Evolutionary conservation across 2,329 filamentous ascomycete genomes (phyloP).

Genomic region (Atkinsonella texensis): DNA sequence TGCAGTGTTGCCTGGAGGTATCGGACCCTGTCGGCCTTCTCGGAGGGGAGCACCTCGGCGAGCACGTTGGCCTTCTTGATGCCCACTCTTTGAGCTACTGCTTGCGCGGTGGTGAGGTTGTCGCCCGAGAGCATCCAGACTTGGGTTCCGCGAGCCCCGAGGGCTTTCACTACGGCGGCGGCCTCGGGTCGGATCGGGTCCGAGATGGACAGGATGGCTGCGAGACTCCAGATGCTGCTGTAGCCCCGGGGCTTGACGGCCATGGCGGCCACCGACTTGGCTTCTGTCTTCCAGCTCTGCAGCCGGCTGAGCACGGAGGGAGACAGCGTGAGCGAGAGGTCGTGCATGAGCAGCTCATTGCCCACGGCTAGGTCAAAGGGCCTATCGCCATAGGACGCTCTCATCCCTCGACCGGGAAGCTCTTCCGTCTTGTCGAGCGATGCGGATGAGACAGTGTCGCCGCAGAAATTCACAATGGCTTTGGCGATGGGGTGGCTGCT

Average conservation of each 20-base stretch:
- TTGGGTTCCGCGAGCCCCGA: conserved; percentile 53
- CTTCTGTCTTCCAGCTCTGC: conserved; percentile 46
- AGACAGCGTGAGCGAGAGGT: conserved; percentile 30
- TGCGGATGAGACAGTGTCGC: conserved; percentile 18
- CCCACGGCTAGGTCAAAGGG: conserved; percentile 50
- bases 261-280: conserved; percentile 51
- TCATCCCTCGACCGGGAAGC: conserved; percentile 59
- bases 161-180: conserved; percentile 46
- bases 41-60: conserved; percentile 72
- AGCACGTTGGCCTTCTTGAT: conserved; percentile 67
- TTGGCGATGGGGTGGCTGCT: conserved; percentile 66
- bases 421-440: conserved; percentile 43
- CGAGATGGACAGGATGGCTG: conserved; percentile 61
- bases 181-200: conserved; percentile 73
- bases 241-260: conserved; percentile 26
- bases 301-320: conserved; percentile 24
- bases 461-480: conserved; percentile 54
- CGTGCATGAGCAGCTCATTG: conserved; percentile 57
- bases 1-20: conserved; percentile 45
- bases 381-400: conserved; percentile 34
- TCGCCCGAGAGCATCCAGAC: conserved; percentile 94
- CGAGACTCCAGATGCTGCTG: conserved; percentile 34
- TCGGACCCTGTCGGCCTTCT: conserved; percentile 65
- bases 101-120: conserved; percentile 71
- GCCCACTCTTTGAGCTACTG: conserved; percentile 64